phyloP scores from a whole-genome alignment of 106 monocot genomes.

The Triglochin maritima region DNA sequence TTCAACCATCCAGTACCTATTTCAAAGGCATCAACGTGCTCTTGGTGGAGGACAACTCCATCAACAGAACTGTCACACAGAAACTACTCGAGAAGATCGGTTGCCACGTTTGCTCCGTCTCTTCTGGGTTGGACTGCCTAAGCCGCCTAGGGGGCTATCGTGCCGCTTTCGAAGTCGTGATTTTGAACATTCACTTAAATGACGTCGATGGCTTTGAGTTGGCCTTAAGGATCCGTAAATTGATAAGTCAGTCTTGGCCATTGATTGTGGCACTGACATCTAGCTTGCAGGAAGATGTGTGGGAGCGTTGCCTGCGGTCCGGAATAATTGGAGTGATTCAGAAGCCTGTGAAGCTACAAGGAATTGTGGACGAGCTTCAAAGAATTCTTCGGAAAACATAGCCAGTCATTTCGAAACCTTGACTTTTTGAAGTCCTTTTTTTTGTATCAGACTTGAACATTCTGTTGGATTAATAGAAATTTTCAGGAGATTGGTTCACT shows the following conservation, averaged over 20 bases:
- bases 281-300: constrained; percentile 25
- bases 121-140: constrained; percentile 39
- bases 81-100: constrained; percentile 58
- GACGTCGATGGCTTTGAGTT: constrained; percentile 33
- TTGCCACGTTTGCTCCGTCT: constrained; percentile 30
- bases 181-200: constrained; percentile 36
- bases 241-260: constrained; percentile 31
- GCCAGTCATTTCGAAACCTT: too few relatives aligned
- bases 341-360: constrained; percentile 37
- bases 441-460: too few relatives aligned
- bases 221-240: constrained; percentile 31
- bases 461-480: too few relatives aligned
- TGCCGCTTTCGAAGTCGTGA: constrained; percentile 33
- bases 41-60: constrained; percentile 33
- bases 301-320: constrained; percentile 45
- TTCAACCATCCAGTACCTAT: constrained; percentile 8
- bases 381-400: constrained; percentile 34
- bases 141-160: constrained; percentile 14
- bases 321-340: constrained; percentile 54
- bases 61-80: constrained; percentile 34
- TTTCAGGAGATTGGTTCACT: too few relatives aligned
- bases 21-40: constrained; percentile 50
- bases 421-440: too few relatives aligned
- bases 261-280: constrained; percentile 42
- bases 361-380: constrained; percentile 44